Evolutionary conservation across 2,329 filamentous ascomycete genomes (phyloP).

Genomic region (Alternaria arbusti): DNA sequence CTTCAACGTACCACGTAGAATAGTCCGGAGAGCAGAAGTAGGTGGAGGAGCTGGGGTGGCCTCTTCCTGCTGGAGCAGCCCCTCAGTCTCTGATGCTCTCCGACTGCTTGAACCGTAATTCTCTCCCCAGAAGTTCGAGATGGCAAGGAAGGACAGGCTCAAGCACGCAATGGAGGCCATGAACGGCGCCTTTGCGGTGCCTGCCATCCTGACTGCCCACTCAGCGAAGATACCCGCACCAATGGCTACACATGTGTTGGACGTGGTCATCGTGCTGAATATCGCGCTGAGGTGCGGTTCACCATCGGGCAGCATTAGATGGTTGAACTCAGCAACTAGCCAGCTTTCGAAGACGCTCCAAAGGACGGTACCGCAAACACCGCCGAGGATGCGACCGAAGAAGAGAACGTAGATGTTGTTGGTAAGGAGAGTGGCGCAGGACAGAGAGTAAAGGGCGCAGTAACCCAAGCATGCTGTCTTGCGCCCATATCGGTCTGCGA

Average conservation of each 20-base stretch:
- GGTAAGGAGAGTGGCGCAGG: conserved; percentile 60
- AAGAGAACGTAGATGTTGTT: conserved; percentile 57
- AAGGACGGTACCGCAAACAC: conserved; percentile 62
- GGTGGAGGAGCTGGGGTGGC: conserved; percentile 24
- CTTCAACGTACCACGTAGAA: conserved; percentile 28
- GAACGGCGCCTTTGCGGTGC: conserved; percentile 61
- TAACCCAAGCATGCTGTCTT: conserved; percentile 61
- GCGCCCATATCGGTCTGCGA: conserved; percentile 60
- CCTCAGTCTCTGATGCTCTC: conserved; percentile 23
- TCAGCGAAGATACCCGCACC: conserved; percentile 61
- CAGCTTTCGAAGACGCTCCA: conserved; percentile 68
- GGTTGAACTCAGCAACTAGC: conserved; percentile 66
- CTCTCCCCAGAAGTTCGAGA: conserved; percentile 59
- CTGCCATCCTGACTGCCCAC: conserved; percentile 55
- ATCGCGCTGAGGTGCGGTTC: conserved; percentile 57
- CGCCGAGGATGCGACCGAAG: conserved; percentile 61
- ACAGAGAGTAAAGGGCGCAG: conserved; percentile 61
- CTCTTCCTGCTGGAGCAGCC: conserved; percentile 37
- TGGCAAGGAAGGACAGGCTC: conserved; percentile 53
- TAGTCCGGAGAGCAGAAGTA: conserved; percentile 31
- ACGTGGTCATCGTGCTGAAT: conserved; percentile 62
- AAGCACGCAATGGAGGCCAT: conserved; percentile 56
- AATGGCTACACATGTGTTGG: conserved; percentile 57
- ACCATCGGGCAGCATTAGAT: conserved; percentile 52
- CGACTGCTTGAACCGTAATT: conserved; percentile 54